These are phyloP conservation scores for Fraxinus albicans DNA, from an alignment of 305 asterid species.

Conservation along the genomic window DNA sequence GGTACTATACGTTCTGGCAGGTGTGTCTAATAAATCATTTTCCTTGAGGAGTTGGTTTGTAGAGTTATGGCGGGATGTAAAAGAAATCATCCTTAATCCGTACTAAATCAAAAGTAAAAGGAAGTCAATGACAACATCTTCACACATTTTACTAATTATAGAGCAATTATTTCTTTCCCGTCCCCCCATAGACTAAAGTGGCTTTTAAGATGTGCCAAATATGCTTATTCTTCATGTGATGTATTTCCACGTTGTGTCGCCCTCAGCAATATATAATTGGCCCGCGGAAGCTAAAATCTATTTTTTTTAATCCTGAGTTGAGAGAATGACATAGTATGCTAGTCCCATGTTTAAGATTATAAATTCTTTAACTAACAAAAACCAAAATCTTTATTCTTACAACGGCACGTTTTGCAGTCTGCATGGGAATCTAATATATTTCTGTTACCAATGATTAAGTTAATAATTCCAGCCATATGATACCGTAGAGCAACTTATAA, in stretches of 20 bases:
- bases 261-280: background rate
- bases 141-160: background rate
- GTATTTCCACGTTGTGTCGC: background rate
- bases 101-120: background rate
- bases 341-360: background rate
- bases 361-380: background rate
- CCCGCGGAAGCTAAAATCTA: background rate
- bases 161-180: background rate
- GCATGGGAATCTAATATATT: background rate
- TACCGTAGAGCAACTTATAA: conserved; percentile 11
- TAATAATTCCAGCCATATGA: background rate
- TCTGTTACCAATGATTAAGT: conserved; percentile 4
- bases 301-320: background rate
- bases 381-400: background rate
- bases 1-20: conserved; percentile 98
- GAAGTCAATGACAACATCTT: background rate
- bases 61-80: background rate
- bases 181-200: background rate
- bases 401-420: background rate
- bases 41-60: background rate
- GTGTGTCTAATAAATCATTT: conserved; percentile 27
- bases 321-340: background rate
- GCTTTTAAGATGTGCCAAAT: background rate
- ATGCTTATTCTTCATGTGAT: background rate
- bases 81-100: background rate